These are phyloP conservation scores for Hypoxylon sp. DNA, from an alignment of 2,329 filamentous ascomycete species.

Conservation along the genomic window DNA sequence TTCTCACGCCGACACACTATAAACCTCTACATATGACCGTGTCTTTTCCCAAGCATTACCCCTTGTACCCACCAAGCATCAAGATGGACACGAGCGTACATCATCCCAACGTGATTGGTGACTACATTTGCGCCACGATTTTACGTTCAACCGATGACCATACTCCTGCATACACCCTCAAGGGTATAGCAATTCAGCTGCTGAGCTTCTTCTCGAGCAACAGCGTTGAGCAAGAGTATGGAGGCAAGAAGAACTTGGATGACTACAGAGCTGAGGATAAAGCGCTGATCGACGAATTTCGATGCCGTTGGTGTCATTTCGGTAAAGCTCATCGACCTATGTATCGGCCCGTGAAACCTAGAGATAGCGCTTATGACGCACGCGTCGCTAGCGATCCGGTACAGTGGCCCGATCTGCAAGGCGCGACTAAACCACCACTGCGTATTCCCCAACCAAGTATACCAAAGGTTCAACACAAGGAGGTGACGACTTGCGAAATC, in stretches of 20 bases:
- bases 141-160: conserved; percentile 61
- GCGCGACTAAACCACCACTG: neutral
- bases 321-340: neutral
- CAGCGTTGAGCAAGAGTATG: conserved; percentile 59
- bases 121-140: conserved; percentile 64
- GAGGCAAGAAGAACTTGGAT: conserved; percentile 48
- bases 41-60: conserved; percentile 57
- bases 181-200: conserved; percentile 66
- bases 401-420: conserved; percentile 28
- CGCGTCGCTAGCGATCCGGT: conserved; percentile 27
- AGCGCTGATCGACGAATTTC: conserved; percentile 32
- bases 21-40: conserved; percentile 61
- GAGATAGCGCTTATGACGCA: conserved; percentile 21
- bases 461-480: conserved; percentile 4
- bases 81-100: conserved; percentile 59
- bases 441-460: neutral
- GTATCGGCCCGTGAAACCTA: neutral
- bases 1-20: conserved; percentile 60
- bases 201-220: conserved; percentile 67
- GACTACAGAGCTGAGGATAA: conserved; percentile 44
- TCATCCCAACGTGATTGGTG: conserved; percentile 63
- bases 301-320: conserved; percentile 52
- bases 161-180: conserved; percentile 66
- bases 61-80: conserved; percentile 58
- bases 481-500: conserved; percentile 43